Evolutionary conservation across 768 basidiomycete genomes (phyloP).

Genomic region (Galerina sulciceps): DNA sequence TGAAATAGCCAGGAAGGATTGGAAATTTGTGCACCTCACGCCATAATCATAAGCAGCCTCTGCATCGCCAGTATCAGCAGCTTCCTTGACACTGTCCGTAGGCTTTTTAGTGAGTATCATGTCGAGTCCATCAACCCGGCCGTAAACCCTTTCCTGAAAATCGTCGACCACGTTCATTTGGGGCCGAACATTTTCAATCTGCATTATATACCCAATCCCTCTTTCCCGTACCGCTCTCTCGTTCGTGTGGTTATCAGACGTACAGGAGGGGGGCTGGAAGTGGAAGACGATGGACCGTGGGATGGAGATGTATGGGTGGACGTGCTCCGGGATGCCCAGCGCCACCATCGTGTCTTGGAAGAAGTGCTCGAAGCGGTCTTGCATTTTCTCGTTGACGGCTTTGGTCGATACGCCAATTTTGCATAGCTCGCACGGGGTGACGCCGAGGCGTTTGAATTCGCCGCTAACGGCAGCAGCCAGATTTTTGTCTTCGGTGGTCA

Average conservation of each 20-base stretch:
- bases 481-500: constrained; percentile 27
- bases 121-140: neutral
- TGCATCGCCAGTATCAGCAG: constrained; percentile 17
- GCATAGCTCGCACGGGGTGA: constrained; percentile 26
- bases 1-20: neutral
- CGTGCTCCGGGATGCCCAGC: neutral
- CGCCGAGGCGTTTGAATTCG: constrained; percentile 32
- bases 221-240: no score
- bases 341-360: neutral
- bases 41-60: constrained; percentile 20
- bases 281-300: no score
- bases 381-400: neutral
- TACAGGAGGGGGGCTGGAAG: no score
- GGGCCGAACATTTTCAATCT: no score
- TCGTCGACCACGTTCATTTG: no score
- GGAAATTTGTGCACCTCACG: neutral
- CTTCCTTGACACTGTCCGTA: constrained; percentile 6
- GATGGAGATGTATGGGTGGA: neutral
- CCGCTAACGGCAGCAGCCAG: constrained; percentile 28
- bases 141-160: neutral
- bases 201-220: no score
- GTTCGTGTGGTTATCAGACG: no score
- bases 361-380: neutral
- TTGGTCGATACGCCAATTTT: constrained; percentile 18
- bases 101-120: neutral